Evolutionary conservation across 2,329 filamentous ascomycete genomes (phyloP), one percentile per base, ranked within the genome.

Genomic region (Penicillium psychrosexuale): DNA sequence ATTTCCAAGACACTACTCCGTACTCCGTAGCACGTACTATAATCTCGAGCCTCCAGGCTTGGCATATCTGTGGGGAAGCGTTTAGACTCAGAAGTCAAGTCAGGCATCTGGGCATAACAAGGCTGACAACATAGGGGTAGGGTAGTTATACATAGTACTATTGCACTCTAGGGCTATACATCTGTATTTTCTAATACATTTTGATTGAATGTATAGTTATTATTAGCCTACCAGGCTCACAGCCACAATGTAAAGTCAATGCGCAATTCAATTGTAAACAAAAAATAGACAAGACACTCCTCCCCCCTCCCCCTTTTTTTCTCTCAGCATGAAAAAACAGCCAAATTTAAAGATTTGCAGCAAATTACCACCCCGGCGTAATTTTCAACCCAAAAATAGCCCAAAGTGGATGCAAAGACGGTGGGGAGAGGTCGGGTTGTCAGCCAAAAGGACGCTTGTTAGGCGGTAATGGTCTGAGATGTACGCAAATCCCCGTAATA

Each of bases 361-460:
- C 28, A 5, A 46, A 48, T 48, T 48, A 48, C 46, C 43, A 44
- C 27, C 27, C 15, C 36, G 11, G 24, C 36, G 45, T 47, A 45
- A 46, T 54, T 55, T 53, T 48, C 30, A 57, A 15, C 17, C 51
- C 61, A 65, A 64, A 64, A 65, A 65, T 65, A 65, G 62, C 44
- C 55, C 31, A 31, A 31, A 42, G 42, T 60, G 57, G 55, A 46
- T 55, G 54, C 31, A 30, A 53, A 48, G 30, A 27, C 37, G 19
- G 61, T 62, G 60, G 60, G 50, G 55, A 51, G 30, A 17, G 13
- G 45, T 36, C 49, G 47, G 27, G 47, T 22, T 19, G 34, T 37
- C 28, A 34, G 7, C 30, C n/a, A 30, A 45, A 45, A 44, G 31
- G 38, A 15, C 22, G 22, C 8, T n/a, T 36, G 13, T 8, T 44